Conservation (phyloP, 768 basidiomycete genomes). For the Xerocomus spinulosus region DNA sequence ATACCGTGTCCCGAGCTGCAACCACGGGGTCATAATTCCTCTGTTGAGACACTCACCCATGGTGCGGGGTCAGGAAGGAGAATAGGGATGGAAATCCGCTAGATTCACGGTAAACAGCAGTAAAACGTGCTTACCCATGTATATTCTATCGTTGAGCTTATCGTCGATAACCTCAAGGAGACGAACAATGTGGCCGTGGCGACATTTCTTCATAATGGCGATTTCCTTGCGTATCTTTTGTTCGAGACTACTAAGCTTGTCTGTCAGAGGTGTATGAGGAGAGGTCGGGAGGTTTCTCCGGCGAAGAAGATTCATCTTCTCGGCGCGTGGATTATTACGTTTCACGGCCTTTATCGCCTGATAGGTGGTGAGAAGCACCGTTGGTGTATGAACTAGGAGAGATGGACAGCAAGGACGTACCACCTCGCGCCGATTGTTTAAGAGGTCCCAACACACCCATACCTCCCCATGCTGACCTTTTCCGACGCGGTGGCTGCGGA, state of each 20-base stretch:
- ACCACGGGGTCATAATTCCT: constrained; percentile 32
- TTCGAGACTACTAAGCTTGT: constrained; percentile 68
- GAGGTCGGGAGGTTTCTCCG: constrained; percentile 42
- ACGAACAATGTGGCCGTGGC: constrained; percentile 84
- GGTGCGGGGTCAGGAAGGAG: constrained; percentile 22
- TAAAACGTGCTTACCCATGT: constrained; percentile 70
- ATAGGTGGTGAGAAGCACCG: constrained; percentile 5
- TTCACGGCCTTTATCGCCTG: constrained; percentile 80
- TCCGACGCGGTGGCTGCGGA: constrained; percentile 71
- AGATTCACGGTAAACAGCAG: constrained; percentile 8
- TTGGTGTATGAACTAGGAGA: constrained; percentile 2
- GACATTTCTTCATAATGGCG: constrained; percentile 97
- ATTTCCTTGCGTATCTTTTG: constrained; percentile 89
- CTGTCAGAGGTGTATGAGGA: constrained; percentile 53
- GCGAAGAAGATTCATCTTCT: constrained; percentile 54
- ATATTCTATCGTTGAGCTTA: constrained; percentile 79
- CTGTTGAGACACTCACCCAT: constrained; percentile 29
- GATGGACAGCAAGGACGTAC: constrained; percentile 29
- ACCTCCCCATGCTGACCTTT: constrained; percentile 91
- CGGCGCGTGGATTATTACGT: constrained; percentile 66
- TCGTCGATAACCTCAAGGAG: constrained; percentile 96
- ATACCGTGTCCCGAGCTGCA: constrained; percentile 29
- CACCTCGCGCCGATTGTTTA: constrained; percentile 44
- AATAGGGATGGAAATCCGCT: constrained; percentile 15
- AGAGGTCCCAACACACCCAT: constrained; percentile 60